A percentile compares a stretch with the other conserved stretches of the same genome.
These are phyloP conservation scores for Sphaceloma murrayae DNA, from an alignment of 2,329 filamentous ascomycete species.

Conservation along the genomic window DNA sequence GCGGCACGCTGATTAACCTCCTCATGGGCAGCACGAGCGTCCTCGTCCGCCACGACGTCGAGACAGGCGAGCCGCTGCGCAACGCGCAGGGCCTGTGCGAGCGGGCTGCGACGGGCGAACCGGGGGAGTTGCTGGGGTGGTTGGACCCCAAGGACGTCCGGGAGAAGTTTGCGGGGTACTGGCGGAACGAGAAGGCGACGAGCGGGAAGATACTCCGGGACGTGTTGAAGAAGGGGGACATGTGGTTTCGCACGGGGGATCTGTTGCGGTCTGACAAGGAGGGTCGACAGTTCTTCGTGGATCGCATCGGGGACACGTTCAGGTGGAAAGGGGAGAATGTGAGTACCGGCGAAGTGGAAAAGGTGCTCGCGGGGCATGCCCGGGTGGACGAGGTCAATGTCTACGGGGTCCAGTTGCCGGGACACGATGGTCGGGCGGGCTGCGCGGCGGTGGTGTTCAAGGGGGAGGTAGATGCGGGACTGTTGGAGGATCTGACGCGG, in stretches of 20 bases:
- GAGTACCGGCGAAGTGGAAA: constrained; percentile 56
- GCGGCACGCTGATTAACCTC: constrained; percentile 51
- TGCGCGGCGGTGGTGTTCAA: constrained; percentile 60
- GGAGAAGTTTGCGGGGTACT: constrained; percentile 71
- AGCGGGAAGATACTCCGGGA: constrained; percentile 63
- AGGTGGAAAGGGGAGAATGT: constrained; percentile 59
- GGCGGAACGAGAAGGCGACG: constrained; percentile 61
- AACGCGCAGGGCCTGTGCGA: constrained; percentile 62
- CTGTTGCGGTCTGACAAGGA: constrained; percentile 61
- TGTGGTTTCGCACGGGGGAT: constrained; percentile 79
- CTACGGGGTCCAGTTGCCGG: constrained; percentile 68
- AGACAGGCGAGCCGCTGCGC: constrained; percentile 57
- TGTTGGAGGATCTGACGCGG: constrained; percentile 50
- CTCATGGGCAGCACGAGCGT: constrained; percentile 44
- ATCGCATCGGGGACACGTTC: constrained; percentile 70
- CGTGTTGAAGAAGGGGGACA: constrained; percentile 66
- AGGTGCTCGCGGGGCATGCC: constrained; percentile 58
- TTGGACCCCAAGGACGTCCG: constrained; percentile 56
- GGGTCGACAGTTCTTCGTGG: constrained; percentile 68
- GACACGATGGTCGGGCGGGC: constrained; percentile 75
- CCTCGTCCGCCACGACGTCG: constrained; percentile 62
- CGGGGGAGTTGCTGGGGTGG: constrained; percentile 67
- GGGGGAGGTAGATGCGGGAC: constrained; percentile 33
- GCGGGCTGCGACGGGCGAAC: constrained; percentile 47
- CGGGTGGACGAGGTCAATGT: constrained; percentile 70